These are phyloP conservation scores for Corchorus olitorius DNA, from an alignment of 345 rosid genomes.

Conservation along the genomic window DNA sequence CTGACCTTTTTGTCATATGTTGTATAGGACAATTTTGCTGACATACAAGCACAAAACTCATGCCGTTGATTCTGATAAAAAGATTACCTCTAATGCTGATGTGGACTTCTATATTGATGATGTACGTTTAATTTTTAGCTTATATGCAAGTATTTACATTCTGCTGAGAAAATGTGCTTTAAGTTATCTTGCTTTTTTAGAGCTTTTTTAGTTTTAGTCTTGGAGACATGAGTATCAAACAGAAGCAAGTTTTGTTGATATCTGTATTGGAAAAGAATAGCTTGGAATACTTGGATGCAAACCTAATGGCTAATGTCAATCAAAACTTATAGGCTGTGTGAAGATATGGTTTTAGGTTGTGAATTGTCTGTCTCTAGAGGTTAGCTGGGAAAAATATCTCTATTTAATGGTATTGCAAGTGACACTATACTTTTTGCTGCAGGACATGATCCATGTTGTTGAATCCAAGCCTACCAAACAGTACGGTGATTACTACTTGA, in stretches of 20 bases:
- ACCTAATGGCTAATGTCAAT: not conserved
- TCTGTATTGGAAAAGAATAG: not conserved
- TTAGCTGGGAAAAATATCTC: not conserved
- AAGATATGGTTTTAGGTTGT: not conserved
- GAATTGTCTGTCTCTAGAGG: not conserved
- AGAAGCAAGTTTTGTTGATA: not conserved
- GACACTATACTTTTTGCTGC: constrained; percentile 28
- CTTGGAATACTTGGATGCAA: not conserved
- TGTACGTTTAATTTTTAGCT: constrained; percentile 39
- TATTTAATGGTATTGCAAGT: not conserved
- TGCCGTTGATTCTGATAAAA: constrained; percentile 79
- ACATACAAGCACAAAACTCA: constrained; percentile 98
- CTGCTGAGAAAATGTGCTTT: not conserved
- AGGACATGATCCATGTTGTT: constrained; percentile 86
- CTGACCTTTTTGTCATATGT: constrained; percentile 14
- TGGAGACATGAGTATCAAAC: not conserved
- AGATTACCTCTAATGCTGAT: constrained; percentile 84
- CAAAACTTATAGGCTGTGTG: not conserved
- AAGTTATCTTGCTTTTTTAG: not conserved
- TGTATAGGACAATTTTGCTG: constrained; percentile 80
- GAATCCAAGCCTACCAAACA: constrained; percentile 76
- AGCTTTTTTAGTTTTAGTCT: not conserved
- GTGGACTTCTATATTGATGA: constrained; percentile 86
- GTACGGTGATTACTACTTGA: constrained; percentile 86
- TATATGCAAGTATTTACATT: not conserved